Evolutionary conservation across 495 filamentous ascomycete species (phyloP), one percentile per base, ranked within the genome.

Genomic region (Tuber magnatum): DNA sequence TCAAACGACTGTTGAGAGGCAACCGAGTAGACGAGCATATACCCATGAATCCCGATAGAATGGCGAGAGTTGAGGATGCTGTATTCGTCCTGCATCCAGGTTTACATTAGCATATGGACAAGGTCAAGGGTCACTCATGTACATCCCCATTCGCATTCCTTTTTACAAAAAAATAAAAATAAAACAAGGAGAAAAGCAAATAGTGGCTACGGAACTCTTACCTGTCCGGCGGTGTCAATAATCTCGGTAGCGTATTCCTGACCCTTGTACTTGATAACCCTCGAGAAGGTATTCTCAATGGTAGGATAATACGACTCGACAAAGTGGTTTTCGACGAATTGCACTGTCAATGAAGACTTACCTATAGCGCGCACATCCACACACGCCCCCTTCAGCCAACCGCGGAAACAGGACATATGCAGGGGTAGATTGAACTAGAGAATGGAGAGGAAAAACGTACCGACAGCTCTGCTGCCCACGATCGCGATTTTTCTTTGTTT

Each of bases 271-370:
- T 92, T 92, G 82, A 99, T 98, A 78, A 93, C 90, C 81, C 95
- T 94, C 84, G 92, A 94, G 84, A 98, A 98, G 20, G 94, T 98
- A 84, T 98, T 99, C 86, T 98, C 95, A 80, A 99, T 97, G 39
- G 95, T 99, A 38, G 95, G 95, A 85, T 98, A 99, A 84, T 99
- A 99, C 84, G 91, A 94, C 84, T 98, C 96, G 80, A 98, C 94
- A 80, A 99, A 99, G 85, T 97, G 94, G 81, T 93, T 93, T 83
- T 98, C 95, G 82, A 97, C 94, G 83, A 95, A 98, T 83, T 94
- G 96, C 38, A 98, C 96, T 9, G 96, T 97, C 75, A 99, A 90
- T 61, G 95, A 98, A 24, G 93, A 97, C 88, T 99, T 99, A 83
- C 95, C 95, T 99, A 80, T 22, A 56, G 48, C 69, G 70, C 28